phyloP scores from a whole-genome alignment of 306 rosid species.

The Rubus idaeus region DNA sequence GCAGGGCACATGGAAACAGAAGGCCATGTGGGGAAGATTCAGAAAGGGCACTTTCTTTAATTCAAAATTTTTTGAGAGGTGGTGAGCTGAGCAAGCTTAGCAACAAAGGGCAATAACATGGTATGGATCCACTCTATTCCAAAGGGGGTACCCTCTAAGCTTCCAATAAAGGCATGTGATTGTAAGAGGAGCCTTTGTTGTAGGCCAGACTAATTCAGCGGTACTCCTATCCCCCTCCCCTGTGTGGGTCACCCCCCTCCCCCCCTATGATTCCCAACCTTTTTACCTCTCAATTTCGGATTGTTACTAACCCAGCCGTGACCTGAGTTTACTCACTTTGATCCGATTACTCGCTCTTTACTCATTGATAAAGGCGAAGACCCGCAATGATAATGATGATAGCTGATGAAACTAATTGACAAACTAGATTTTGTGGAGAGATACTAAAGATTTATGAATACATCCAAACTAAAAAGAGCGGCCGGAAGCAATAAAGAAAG shows the following conservation, averaged over 20 bases:
- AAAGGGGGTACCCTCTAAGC: constrained; percentile 41
- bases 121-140: constrained; percentile 42
- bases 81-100: constrained; percentile 17
- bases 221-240: neutral
- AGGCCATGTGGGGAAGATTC: constrained; percentile 85
- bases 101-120: constrained; percentile 59
- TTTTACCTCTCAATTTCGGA: neutral
- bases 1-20: constrained; percentile 80
- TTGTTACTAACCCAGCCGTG: neutral
- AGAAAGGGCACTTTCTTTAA: constrained; percentile 34
- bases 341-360: neutral
- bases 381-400: neutral
- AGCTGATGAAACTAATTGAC: neutral
- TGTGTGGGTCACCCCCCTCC: constrained; percentile 29
- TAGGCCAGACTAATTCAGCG: constrained; percentile 31
- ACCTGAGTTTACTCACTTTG: neutral
- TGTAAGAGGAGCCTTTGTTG: constrained; percentile 38
- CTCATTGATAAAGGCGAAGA: neutral
- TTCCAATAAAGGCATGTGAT: constrained; percentile 46
- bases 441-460: neutral
- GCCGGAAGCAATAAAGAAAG: neutral
- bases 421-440: neutral
- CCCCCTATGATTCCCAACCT: constrained; percentile 15
- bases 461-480: neutral
- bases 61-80: neutral